A percentile compares a stretch with the other conserved stretches of the same genome.
phyloP scores from a whole-genome alignment of 352 stramenopile species.

The Thraustochytrium striatum region DNA sequence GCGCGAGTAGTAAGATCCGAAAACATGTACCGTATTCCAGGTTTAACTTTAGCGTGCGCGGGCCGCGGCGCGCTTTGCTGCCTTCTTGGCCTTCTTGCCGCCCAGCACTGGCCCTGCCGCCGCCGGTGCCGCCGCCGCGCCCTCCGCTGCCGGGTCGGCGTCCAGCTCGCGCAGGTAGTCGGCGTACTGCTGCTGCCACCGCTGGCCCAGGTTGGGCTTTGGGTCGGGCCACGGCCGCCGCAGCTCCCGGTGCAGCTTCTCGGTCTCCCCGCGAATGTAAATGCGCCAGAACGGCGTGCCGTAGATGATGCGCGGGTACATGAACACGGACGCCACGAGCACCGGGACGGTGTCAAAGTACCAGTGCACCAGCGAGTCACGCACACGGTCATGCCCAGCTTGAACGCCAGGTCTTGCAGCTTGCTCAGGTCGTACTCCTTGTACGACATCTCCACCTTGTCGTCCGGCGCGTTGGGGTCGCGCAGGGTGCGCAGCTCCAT shows the following conservation, averaged over 20 bases:
- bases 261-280: conserved; percentile 7
- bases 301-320: background rate
- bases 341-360: background rate
- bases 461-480: background rate
- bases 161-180: too few relatives aligned
- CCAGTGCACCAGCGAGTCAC: background rate
- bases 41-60: too few relatives aligned
- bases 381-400: background rate
- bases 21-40: too few relatives aligned
- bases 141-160: too few relatives aligned
- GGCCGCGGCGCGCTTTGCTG: too few relatives aligned
- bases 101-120: too few relatives aligned
- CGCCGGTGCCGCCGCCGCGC: too few relatives aligned
- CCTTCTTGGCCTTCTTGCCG: too few relatives aligned
- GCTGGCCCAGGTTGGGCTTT: too few relatives aligned
- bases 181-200: too few relatives aligned
- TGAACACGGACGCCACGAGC: background rate
- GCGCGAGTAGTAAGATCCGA: too few relatives aligned
- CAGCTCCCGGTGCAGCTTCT: conserved; percentile 41
- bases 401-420: background rate
- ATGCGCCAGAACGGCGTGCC: conserved; percentile 10
- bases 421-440: conserved; percentile 26
- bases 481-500: background rate
- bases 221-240: conserved; percentile 16
- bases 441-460: conserved; percentile 32